Conservation (phyloP, 805 yeast genomes). For the Saccharomycopsis fermentans region DNA sequence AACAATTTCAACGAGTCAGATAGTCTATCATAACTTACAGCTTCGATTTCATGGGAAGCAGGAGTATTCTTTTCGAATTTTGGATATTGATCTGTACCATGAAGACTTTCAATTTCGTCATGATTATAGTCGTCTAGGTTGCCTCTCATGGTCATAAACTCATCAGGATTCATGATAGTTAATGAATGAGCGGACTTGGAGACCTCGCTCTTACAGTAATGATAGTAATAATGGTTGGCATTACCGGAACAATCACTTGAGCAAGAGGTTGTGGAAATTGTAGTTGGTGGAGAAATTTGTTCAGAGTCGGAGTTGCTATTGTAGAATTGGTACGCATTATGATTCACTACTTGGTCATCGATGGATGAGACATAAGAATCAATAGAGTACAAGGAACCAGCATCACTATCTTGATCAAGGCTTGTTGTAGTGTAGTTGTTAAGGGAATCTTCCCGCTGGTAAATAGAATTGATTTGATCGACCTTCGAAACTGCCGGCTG, state of each 20-base stretch:
- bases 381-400: not conserved
- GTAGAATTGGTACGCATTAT: conserved; percentile 14
- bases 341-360: conserved; percentile 9
- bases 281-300: not conserved
- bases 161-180: conserved; percentile 17
- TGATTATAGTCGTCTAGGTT: conserved; percentile 17
- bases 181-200: not conserved
- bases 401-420: not conserved
- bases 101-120: conserved; percentile 14
- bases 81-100: conserved; percentile 1
- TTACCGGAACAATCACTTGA: not conserved
- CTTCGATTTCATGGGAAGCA: not conserved
- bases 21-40: not conserved
- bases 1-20: not conserved
- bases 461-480: no score
- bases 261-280: not conserved
- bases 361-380: conserved; percentile 16
- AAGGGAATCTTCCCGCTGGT: no score
- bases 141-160: conserved; percentile 4
- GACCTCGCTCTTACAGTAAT: not conserved
- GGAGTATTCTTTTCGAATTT: not conserved
- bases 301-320: not conserved
- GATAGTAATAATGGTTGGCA: not conserved
- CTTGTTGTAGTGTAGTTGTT: not conserved
- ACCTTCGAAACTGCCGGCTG: no score